Base-by-base conservation (phyloP, 2,329 filamentous ascomycete species). In the Penicillium sclerotigenum region DNA sequence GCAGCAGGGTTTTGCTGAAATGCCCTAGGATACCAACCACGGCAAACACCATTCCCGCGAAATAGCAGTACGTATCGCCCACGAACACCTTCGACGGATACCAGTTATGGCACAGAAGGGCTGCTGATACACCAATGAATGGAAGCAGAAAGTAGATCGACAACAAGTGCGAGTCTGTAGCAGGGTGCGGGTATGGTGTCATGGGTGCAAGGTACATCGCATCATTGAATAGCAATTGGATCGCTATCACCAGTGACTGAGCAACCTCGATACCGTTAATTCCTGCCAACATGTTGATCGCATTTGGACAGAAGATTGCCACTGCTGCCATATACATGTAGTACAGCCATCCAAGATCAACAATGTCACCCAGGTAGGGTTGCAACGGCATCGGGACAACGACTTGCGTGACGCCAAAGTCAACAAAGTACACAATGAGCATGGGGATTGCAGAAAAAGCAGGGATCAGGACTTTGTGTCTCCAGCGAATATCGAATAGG, bases 271-370 rank as follows among this genome's bases (percentile, higher is more conserved):
- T 94, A 53, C 94, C 94, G 74, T 99, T 99, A 75, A 99, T 90
- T n/a, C 94, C 94, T 0, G 94, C 94, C n/a, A 99, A 81, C 77
- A 99, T 99, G 80, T 99, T 99, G 83, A 99, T 99, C 74, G 91
- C 91, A 78, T 99, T 97, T 7, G 94, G 92, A 65, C 91, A 96
- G 79, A 99, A 99, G 74, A 99, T 99, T 71, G 93, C 90, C 64
- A 99, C 84, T 54, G 89, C 88, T 50, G 91, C 90, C 94, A 99
- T 99, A 81, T 97, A 99, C 69, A 87, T 79, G 77, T 99, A 99
- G 83, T 99, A 99, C 54, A 90, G 78, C 71, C 84, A 75, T 31
- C 88, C 88, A 8, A 97, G 84, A 72, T 97, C 87, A 71, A 97
- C 82, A 47, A 97, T 83, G 65, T 90, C 85, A 31, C 92, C 92